Base-by-base conservation (phyloP, 1,139 yeast genomes). In the Yamadazyma buinensis region DNA sequence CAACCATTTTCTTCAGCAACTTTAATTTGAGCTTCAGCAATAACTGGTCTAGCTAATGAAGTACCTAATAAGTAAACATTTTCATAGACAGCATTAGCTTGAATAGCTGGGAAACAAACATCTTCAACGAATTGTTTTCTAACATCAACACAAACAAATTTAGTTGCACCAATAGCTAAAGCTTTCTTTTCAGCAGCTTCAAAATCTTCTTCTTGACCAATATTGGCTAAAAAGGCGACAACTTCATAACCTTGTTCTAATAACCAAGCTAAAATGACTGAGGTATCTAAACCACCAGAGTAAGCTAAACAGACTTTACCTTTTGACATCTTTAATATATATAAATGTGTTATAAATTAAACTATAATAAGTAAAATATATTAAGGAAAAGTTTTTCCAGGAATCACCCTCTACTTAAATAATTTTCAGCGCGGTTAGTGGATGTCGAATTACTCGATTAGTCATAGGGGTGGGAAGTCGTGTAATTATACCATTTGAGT, bases 301-400 rank as follows among this genome's bases (percentile, higher is more conserved):
- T 92, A 92, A 38, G 98, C 98, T 64, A 92, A 81, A 78, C 97
- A 90, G 67, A 90, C 97, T 72, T 90, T 90, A 63, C 97, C 97
- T 69, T 90, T 90, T 41, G 95, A 83, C 96, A 88, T 87, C 5
- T 5, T 54, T 24, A 53, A 43, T 28, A 23, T 21, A 11, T 7
- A 21, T 18, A 21, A 20, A 6, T 12, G 9, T n/a, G n/a, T n/a
- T n/a, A n/a, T n/a, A 23, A 12, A 23, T 21, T 24, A 23, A 23
- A 23, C 13, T 21, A 29, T 29, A 27, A 13, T 18, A 15, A 21
- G 20, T 15, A 9, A 23, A 8, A n/a, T n/a, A 23, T 7, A 20
- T 20, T 20, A 7, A 9, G 7, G 19, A 17, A 17, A 17, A 17
- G 7, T 7, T 17, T 17, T 17, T 17, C 19, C 5, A 17, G 19